These are phyloP conservation scores for Dactylorhiza incarnata DNA, from an alignment of 106 monocot genomes.

Conservation along the genomic window DNA sequence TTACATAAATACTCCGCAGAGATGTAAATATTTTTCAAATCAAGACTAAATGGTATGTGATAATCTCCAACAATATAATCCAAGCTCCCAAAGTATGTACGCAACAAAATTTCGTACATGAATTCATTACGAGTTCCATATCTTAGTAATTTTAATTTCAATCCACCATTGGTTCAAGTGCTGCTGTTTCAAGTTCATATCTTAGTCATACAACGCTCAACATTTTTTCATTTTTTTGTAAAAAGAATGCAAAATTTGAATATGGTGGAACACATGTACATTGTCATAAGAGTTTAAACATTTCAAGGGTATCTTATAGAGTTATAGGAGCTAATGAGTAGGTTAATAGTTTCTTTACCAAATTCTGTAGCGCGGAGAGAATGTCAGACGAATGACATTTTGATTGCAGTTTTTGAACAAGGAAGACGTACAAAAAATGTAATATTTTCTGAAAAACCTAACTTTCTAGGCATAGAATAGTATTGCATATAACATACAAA, in stretches of 20 bases:
- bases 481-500: no score
- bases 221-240: background rate
- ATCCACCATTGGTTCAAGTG: background rate
- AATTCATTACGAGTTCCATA: background rate
- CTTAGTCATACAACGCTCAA: background rate
- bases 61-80: no score
- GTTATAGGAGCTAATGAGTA: background rate
- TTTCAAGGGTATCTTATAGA: background rate
- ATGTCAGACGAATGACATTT: background rate
- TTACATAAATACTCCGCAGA: background rate
- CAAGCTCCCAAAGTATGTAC: no score
- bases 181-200: no score
- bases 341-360: no score
- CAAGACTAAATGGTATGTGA: no score
- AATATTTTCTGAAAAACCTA: background rate
- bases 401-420: background rate
- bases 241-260: no score
- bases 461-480: background rate
- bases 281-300: background rate
- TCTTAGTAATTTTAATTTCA: background rate
- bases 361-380: background rate
- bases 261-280: background rate
- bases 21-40: background rate
- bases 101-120: no score
- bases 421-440: background rate